phyloP scores from a whole-genome alignment of 306 rosid species.

The Bauhinia variegata region DNA sequence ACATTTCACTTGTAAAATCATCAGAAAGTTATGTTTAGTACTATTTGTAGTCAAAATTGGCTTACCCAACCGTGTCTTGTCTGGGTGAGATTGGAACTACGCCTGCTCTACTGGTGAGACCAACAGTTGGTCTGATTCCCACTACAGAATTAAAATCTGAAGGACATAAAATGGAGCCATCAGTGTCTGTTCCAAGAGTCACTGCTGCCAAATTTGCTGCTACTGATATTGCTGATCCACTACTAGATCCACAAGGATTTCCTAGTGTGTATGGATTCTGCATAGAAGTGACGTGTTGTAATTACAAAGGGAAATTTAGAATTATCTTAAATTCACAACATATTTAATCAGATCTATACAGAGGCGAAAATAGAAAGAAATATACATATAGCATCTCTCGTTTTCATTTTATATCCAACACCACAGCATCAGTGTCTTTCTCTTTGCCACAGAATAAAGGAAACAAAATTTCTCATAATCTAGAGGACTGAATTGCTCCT shows the following conservation, averaged over 20 bases:
- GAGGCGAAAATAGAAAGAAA: too few species aligned
- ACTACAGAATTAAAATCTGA: conserved; percentile 49
- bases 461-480: too few species aligned
- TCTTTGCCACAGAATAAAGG: too few species aligned
- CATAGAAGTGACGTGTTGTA: not conserved
- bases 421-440: not conserved
- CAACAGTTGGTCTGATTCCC: conserved; percentile 69
- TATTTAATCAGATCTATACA: too few species aligned
- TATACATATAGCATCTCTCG: too few species aligned
- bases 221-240: conserved; percentile 66
- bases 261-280: conserved; percentile 56
- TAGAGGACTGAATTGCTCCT: too few species aligned
- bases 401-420: not conserved
- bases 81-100: conserved; percentile 64
- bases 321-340: not conserved
- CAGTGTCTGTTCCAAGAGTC: conserved; percentile 60
- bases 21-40: too few species aligned
- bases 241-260: conserved; percentile 63
- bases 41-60: not conserved
- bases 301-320: not conserved
- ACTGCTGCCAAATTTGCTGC: conserved; percentile 69
- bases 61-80: conserved; percentile 74
- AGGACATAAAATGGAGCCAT: conserved; percentile 67
- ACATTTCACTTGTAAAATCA: not conserved
- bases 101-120: conserved; percentile 77